Evolutionary conservation across 1,139 yeast species (phyloP), one percentile per base, ranked within the genome.

Genomic region (Yamadazyma oceani): DNA sequence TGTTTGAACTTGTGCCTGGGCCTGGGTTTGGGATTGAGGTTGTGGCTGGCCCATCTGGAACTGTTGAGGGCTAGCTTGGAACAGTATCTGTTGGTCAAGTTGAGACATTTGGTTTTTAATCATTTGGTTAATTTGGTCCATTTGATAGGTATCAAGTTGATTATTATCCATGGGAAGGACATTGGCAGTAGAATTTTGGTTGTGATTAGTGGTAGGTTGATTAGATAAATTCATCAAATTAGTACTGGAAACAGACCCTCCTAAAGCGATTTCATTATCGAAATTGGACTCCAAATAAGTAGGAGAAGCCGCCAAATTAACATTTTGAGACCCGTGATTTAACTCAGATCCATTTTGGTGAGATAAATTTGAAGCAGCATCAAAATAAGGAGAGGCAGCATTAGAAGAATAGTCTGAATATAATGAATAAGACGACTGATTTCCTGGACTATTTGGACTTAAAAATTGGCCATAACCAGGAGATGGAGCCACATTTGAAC

Each of bases 401-500:
- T 64, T 64, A 43, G 68, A 65, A 3, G 70, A 63, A 22, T 54
- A 61, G 7, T 70, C 76, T 4, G 73, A 66, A 43, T 67, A 55
- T 14, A 52, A 41, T 2, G 62, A 57, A 34, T 92, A 96, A 24
- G 96, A 86, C 15, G 97, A 90, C 66, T 92, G 97, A 59, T 88
- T 92, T 19, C 97, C 90, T 34, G 98, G 97, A 53, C 92, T 90
- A 60, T 90, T 90, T 45, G 97, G 97, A 63, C 90, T 90, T 58
- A 92, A 87, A 55, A 89, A 76, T 49, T 90, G 82, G 12, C 95
- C 80, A 23, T 32, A 29, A 11, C 14, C 24, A 3, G 27, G 26
- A 5, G 21, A 17, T 5, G 34, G 13, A n/a, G 17, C 26, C 19
- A 22, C 5, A 23, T 31, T 7, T 9, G 33, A 33, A 14, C 19